Percentiles rank a stretch among this genome's conserved stretches.
These are phyloP conservation scores for Penicillium lagena DNA, from an alignment of 495 filamentous ascomycete species.

Conservation along the genomic window DNA sequence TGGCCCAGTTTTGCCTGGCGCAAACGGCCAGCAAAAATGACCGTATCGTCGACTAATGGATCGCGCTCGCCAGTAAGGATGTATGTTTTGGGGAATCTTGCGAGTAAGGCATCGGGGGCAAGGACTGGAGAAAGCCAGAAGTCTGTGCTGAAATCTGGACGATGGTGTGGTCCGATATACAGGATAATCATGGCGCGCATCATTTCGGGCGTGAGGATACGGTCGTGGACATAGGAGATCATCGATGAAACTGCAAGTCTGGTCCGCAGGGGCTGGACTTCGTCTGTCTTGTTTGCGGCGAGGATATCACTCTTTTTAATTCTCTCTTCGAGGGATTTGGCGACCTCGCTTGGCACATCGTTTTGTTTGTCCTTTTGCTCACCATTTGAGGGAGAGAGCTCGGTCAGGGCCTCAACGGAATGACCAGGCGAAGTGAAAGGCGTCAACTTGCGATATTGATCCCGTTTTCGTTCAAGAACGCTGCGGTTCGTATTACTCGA, in stretches of 20 bases:
- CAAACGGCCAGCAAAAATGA: conserved; percentile 86
- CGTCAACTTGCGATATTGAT: conserved; percentile 56
- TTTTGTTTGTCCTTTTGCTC: conserved; percentile 32
- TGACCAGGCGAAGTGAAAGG: conserved; percentile 58
- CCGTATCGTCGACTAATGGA: conserved; percentile 91
- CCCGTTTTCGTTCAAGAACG: conserved; percentile 72
- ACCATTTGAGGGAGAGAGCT: conserved; percentile 16
- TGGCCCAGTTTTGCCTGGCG: conserved; percentile 71
- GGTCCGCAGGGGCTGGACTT: conserved; percentile 67
- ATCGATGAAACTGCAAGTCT: conserved; percentile 88
- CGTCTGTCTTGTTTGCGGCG: conserved; percentile 39
- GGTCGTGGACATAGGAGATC: conserved; percentile 96
- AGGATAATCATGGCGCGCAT: conserved; percentile 99
- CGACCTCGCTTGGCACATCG: conserved; percentile 17
- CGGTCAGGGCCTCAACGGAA: conserved; percentile 46
- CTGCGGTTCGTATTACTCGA: conserved; percentile 69
- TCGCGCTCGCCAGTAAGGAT: conserved; percentile 94
- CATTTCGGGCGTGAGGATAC: conserved; percentile 93
- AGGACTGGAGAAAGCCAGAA: conserved; percentile 84
- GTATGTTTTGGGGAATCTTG: conserved; percentile 82
- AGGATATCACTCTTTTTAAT: conserved; percentile 15
- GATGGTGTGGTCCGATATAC: conserved; percentile 88
- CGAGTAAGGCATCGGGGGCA: conserved; percentile 76
- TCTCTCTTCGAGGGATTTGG: conserved; percentile 22
- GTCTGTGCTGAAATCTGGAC: conserved; percentile 88